phyloP scores from a whole-genome alignment of 495 filamentous ascomycete species.

The Podospora bellae-mahoneyi region DNA sequence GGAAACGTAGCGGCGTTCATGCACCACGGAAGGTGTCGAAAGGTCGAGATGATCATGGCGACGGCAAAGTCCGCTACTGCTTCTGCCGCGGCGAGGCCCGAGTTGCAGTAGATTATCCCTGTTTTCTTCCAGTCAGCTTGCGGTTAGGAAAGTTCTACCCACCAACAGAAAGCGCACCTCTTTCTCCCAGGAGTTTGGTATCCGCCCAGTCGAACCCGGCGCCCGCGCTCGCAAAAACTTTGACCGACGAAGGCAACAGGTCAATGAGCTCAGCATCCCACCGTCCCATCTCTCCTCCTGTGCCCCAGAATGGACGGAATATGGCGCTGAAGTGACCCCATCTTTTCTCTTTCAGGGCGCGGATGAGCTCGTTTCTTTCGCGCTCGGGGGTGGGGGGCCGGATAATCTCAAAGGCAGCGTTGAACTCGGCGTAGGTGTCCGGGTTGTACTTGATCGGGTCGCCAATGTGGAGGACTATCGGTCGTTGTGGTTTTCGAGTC shows the following conservation, averaged over 20 bases:
- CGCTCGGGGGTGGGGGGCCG: constrained; percentile 51
- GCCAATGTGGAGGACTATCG: constrained; percentile 62
- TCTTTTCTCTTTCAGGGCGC: constrained; percentile 57
- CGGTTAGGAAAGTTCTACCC: background rate
- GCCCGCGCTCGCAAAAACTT: constrained; percentile 68
- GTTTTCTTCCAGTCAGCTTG: constrained; percentile 10
- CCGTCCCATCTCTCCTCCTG: constrained; percentile 70
- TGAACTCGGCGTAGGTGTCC: constrained; percentile 54
- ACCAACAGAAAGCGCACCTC: constrained; percentile 46
- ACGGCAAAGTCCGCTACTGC: constrained; percentile 65
- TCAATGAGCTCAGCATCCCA: constrained; percentile 71
- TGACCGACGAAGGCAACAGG: constrained; percentile 60
- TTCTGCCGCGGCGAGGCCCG: constrained; percentile 63
- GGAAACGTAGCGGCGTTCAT: constrained; percentile 49
- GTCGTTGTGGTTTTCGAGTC: constrained; percentile 15
- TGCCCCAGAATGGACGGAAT: constrained; percentile 76
- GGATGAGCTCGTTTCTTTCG: constrained; percentile 56
- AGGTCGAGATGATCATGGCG: constrained; percentile 61
- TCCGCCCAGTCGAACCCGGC: constrained; percentile 79
- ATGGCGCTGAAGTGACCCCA: constrained; percentile 74
- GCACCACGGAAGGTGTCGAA: constrained; percentile 62
- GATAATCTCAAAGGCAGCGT: constrained; percentile 55
- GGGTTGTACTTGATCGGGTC: constrained; percentile 67
- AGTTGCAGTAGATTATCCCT: constrained; percentile 73
- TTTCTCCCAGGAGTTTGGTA: constrained; percentile 60